These are phyloP conservation scores for Alternaria incomplexa DNA, from an alignment of 2,329 filamentous ascomycete genomes.

Conservation along the genomic window DNA sequence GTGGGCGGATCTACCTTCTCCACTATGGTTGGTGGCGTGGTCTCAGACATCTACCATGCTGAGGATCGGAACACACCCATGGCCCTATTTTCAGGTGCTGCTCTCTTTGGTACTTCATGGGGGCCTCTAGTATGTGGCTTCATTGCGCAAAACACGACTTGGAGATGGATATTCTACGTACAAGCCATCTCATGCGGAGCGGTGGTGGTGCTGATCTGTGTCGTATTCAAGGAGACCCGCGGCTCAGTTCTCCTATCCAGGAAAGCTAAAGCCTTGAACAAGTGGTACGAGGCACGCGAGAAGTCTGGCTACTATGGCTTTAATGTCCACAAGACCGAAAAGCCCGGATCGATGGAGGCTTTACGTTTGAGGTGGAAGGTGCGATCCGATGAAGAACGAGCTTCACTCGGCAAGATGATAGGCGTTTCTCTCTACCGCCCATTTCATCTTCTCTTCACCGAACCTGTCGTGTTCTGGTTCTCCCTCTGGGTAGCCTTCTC, in stretches of 20 bases:
- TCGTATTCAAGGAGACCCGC: conserved; percentile 82
- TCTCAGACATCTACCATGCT: conserved; percentile 83
- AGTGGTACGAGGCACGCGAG: conserved; percentile 80
- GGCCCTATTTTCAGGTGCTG: conserved; percentile 82
- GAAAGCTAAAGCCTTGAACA: conserved; percentile 76
- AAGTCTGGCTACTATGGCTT: conserved; percentile 65
- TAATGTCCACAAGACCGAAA: conserved; percentile 48
- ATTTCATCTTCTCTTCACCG: conserved; percentile 77
- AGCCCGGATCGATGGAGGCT: conserved; percentile 37
- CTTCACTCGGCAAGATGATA: conserved; percentile 72
- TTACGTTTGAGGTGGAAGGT: conserved; percentile 80
- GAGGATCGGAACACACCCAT: conserved; percentile 85
- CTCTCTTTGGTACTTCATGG: conserved; percentile 78
- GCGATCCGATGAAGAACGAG: conserved; percentile 76
- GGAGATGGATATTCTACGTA: conserved; percentile 90
- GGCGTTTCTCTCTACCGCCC: conserved; percentile 76
- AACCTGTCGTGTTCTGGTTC: conserved; percentile 84
- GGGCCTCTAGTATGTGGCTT: conserved; percentile 76
- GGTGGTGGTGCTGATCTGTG: conserved; percentile 67
- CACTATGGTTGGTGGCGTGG: conserved; percentile 90
- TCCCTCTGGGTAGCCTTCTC: conserved; percentile 88
- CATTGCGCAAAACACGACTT: conserved; percentile 70
- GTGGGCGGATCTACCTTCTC: conserved; percentile 80
- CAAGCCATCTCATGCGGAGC: conserved; percentile 74
- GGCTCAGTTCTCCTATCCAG: conserved; percentile 79